Evolutionary conservation across 2,329 filamentous ascomycete species (phyloP), one percentile per base, ranked within the genome.

Genomic region (Claviceps sp.): DNA sequence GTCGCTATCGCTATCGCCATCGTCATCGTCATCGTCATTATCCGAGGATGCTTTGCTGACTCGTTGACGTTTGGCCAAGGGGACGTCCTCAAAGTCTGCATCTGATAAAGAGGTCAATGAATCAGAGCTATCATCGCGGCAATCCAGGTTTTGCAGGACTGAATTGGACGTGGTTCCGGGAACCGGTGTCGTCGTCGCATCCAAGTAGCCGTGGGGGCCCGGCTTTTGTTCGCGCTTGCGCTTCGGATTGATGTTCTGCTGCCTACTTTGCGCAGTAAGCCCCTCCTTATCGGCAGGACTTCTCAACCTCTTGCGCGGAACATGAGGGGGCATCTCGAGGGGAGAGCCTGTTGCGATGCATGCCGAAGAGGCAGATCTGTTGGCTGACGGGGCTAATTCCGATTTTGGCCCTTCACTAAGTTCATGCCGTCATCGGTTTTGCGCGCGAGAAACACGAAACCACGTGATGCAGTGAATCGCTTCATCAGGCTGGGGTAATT

Each of bases 241-340:
- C 5, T 37, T 30, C 41, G 41, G 14, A 26, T 14, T 30, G 38
- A 34, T 22, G 7, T 34, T 18, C 61, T 55, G 52, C 48, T 52
- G 24, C 24, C 46, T 45, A 56, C 69, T 67, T 46, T 63, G 38
- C 47, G 18, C 26, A 8, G 24, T 8, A 20, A 30, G 37, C 9
- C 55, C 54, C 43, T 59, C 56, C 43, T 61, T 62, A 20, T 60
- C 60, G 0, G 74, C 68, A 1, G 78, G 65, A 18, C 62, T 77
- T 55, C 75, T 77, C 58, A 80, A 60, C 55, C 82, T 77, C 68
- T 88, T 89, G 59, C 82, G 80, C 48, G 82, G 74, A 16, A 86
- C 73, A 57, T 78, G 70, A 24, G 85, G 84, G 61, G 85, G 82
- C 84, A 88, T 88, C 24, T 53, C 49, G 52, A 45, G 46, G 14